Evolutionary conservation across 352 stramenopile genomes (phyloP).

Genomic region (Elongisporangium senticosum): DNA sequence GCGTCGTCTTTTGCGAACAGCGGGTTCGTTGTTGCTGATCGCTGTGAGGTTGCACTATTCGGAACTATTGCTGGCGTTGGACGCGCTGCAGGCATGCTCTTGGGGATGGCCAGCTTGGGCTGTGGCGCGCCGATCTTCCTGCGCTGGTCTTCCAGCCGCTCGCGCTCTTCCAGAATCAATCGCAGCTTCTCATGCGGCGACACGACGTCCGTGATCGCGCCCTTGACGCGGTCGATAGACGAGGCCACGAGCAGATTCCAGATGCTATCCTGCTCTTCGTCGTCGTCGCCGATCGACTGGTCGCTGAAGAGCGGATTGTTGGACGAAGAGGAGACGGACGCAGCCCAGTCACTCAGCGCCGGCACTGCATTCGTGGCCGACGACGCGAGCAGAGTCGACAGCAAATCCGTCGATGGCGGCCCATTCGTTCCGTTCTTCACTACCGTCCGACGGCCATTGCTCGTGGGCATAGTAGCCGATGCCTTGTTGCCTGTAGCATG

Average conservation of each 20-base stretch:
- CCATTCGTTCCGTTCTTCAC: background rate
- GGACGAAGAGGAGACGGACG: conserved; percentile 5
- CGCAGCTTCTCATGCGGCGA: conserved; percentile 46
- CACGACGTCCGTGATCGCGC: conserved; percentile 30
- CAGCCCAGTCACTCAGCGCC: conserved; percentile 3
- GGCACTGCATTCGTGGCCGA: conserved; percentile 38
- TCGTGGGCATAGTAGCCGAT: background rate
- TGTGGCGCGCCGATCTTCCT: conserved; percentile 26
- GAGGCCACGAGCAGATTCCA: conserved; percentile 67
- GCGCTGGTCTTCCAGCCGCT: conserved; percentile 55
- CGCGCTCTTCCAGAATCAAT: conserved; percentile 57
- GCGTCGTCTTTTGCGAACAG: conserved; percentile 14
- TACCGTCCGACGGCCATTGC: background rate
- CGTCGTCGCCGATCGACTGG: conserved; percentile 33
- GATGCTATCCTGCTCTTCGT: conserved; percentile 54
- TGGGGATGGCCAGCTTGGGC: background rate
- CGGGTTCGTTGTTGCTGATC: conserved; percentile 17
- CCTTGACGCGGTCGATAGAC: conserved; percentile 63
- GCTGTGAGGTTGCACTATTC: conserved; percentile 2
- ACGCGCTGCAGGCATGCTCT: background rate
- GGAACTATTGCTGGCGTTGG: conserved; percentile 1
- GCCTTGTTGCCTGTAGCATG: background rate
- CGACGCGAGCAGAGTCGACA: conserved; percentile 38
- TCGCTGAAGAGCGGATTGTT: conserved; percentile 53
- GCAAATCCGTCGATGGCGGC: conserved; percentile 17